A percentile compares a stretch with the other conserved stretches of the same genome.
Evolutionary conservation across 345 rosid genomes (phyloP).

Genomic region (Salix purpurea): DNA sequence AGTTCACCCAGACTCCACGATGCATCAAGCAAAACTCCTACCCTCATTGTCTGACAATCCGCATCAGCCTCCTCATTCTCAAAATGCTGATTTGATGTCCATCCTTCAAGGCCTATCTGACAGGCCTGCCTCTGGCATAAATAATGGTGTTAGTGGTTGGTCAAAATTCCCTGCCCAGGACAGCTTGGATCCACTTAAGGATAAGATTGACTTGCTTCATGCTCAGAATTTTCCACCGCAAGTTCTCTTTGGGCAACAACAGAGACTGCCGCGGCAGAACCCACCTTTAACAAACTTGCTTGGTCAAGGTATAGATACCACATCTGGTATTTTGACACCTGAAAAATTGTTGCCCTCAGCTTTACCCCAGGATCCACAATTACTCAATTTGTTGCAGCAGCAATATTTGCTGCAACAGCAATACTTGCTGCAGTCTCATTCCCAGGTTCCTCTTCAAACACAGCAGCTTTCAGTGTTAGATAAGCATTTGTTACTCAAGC

Average conservation of each 20-base stretch:
- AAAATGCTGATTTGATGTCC: slow-evolving; percentile 67
- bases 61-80: slow-evolving; percentile 50
- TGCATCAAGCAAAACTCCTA: slow-evolving; percentile 35
- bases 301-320: slow-evolving; percentile 60
- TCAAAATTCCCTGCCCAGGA: slow-evolving; percentile 49
- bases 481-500: slow-evolving; percentile 62
- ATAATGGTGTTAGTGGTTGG: slow-evolving; percentile 55
- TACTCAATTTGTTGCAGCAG: slow-evolving; percentile 73
- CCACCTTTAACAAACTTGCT: slow-evolving; percentile 56
- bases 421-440: slow-evolving; percentile 58
- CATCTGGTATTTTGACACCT: slow-evolving; percentile 42
- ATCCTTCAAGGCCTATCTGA: slow-evolving; percentile 66
- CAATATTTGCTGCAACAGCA: slow-evolving; percentile 77
- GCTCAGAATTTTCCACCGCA: slow-evolving; percentile 53
- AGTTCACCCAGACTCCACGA: slow-evolving; percentile 38
- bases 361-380: slow-evolving; percentile 67
- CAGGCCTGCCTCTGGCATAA: slow-evolving; percentile 50
- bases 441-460: slow-evolving; percentile 56
- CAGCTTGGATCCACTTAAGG: slow-evolving; percentile 50
- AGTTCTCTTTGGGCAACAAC: slow-evolving; percentile 71
- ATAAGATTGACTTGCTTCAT: slow-evolving; percentile 55
- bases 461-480: slow-evolving; percentile 70
- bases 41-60: slow-evolving; percentile 35
- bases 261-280: slow-evolving; percentile 48
- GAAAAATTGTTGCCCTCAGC: slow-evolving; percentile 55